Evolutionary conservation across 164 flowering plant species (phyloP), one percentile per base, ranked within the genome.

Genomic region (Buxus sempervirens): DNA sequence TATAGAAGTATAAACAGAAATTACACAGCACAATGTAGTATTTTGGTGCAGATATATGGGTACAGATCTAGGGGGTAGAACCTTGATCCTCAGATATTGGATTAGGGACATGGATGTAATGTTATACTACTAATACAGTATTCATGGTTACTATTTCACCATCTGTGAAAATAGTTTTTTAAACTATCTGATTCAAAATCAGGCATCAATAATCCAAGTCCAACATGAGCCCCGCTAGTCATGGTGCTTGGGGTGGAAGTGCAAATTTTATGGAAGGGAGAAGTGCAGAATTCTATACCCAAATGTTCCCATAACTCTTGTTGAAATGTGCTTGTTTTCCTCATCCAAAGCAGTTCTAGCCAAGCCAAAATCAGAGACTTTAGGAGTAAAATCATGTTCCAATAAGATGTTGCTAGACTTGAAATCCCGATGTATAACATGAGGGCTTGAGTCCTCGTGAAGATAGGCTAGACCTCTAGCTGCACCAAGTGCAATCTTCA

Each of bases 381-480:
- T 95, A 2, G 98, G 93, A 20, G 92, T 91, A 69, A 85, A 90
- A 82, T 94, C 98, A 71, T 81, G 71, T 78, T 94, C 96, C 76
- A 94, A 66, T 76, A 94, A 80, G 71, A 95, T 92, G 76, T 95
- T 95, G 81, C 98, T 91, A 63, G 96, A 79, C 81, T 95, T 95
- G 78, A 95, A 95, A 73, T 95, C 98, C 72, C 98, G 76, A 71
- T 95, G 98, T 65, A 92, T 91, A 64, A 95, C 97, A 58, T 86
- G 84, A 2, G 98, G 97, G 66, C 94, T 95, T 14, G 98, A 95
- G 73, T 95, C 97, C 79, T 95, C 98, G 60, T 95, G 98, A 67
- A 95, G 82, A 83, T 95, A 95, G 24, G 98, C 96, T 53, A 95
- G 82, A 75, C 96, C 98, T 23, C 97, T 86, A 65, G 97, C 98